Conservation (phyloP, 2,329 filamentous ascomycete genomes). For the Uncinocarpus reesii region DNA sequence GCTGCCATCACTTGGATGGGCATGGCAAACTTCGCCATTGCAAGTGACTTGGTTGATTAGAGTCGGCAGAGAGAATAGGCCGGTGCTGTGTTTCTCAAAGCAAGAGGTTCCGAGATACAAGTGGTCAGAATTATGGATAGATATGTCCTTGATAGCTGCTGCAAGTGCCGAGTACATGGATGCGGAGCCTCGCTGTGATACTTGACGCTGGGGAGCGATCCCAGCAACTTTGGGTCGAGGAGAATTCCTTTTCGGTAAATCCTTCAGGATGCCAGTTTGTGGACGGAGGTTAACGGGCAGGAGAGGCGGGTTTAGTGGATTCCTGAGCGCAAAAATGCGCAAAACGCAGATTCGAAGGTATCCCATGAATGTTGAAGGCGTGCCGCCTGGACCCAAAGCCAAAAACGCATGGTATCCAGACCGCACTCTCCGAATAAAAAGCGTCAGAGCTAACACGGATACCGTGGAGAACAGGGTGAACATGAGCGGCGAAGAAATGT, state of each 20-base stretch:
- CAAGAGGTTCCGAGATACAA: constrained; percentile 59
- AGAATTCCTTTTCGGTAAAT: constrained; percentile 53
- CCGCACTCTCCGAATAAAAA: constrained; percentile 51
- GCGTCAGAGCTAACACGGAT: constrained; percentile 34
- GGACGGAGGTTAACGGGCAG: constrained; percentile 45
- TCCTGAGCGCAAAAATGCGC: constrained; percentile 57
- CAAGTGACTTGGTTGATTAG: constrained; percentile 21
- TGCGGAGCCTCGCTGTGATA: constrained; percentile 52
- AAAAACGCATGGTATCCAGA: constrained; percentile 58
- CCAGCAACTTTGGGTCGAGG: constrained; percentile 58
- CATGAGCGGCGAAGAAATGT: constrained; percentile 11
- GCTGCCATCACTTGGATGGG: constrained; percentile 64
- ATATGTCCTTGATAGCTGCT: constrained; percentile 44
- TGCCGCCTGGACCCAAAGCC: constrained; percentile 68
- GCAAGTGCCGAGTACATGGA: constrained; percentile 49
- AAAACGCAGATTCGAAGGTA: constrained; percentile 66
- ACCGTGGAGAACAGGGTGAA: constrained; percentile 41
- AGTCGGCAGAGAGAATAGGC: constrained; percentile 53
- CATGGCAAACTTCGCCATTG: constrained; percentile 71
- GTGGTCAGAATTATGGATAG: constrained; percentile 35
- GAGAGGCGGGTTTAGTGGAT: constrained; percentile 55
- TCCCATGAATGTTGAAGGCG: constrained; percentile 60
- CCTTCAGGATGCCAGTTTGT: constrained; percentile 48
- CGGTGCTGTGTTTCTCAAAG: constrained; percentile 72
- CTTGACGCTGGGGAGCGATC: constrained; percentile 72